Evolutionary conservation across 2,329 filamentous ascomycete species (phyloP), one percentile per base, ranked within the genome.

Genomic region (Elsinoe necatrix): DNA sequence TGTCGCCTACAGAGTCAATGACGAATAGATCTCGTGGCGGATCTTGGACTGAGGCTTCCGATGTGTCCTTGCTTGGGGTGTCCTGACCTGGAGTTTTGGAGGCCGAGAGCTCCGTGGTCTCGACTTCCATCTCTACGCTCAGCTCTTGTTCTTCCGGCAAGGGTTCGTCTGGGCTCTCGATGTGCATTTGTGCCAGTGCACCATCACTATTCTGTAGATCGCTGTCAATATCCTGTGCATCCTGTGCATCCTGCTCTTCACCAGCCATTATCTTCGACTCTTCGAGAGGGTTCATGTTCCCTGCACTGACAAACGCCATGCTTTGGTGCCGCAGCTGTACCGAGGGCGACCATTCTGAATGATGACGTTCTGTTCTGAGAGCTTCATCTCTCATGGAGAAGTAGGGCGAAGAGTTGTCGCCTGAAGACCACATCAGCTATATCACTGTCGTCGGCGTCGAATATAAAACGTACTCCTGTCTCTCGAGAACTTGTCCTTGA

Each of bases 281-380:
- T 2, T 58, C 54, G 2, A 59, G 39, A 2, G 73, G 68, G 34
- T 74, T 67, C 55, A 76, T 67, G 39, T 68, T 70, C 20, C 80
- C 81, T 31, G 80, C 82, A 65, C 80, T 83, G 59, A 86, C 76
- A 64, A 87, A 87, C 1, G 70, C 67, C 52, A 86, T 75, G 21
- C 72, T 71, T 55, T 77, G 73, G 62, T 84, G 70, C 58, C 83
- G 75, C 51, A 86, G 72, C 61, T 75, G 76, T 51, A 71, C 68
- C 59, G 75, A 73, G 2, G 73, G 67, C 56, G 74, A 73, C 68
- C 75, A 77, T 45, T 72, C 66, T 27, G 70, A 71, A 39, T 71
- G 70, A 61, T 79, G 75, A 16, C 69, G 73, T 64, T 77, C 78
- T 11, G 79, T 81, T 63, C 80, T 82, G 20, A 74, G 74, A 34